These are phyloP conservation scores for Podospora anserina DNA, from an alignment of 495 filamentous ascomycete genomes.

Conservation along the genomic window DNA sequence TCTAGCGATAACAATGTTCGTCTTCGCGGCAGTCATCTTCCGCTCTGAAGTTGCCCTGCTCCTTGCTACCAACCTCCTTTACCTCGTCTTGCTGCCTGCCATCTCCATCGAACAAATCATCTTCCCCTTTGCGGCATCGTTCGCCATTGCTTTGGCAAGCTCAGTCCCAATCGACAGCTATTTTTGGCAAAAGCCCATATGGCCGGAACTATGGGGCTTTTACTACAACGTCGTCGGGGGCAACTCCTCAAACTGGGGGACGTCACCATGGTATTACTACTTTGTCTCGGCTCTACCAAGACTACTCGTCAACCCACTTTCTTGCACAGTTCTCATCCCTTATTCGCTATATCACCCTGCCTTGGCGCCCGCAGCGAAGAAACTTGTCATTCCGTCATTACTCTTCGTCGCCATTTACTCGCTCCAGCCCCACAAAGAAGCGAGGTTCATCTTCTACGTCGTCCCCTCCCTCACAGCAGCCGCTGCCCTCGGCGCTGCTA, in stretches of 20 bases:
- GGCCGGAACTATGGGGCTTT: slow-evolving; percentile 90
- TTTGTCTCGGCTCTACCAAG: slow-evolving; percentile 76
- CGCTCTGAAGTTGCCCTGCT: slow-evolving; percentile 87
- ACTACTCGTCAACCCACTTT: slow-evolving; percentile 75
- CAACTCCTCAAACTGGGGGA: slow-evolving; percentile 79
- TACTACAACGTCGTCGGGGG: slow-evolving; percentile 85
- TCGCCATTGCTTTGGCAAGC: slow-evolving; percentile 55
- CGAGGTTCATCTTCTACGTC: slow-evolving; percentile 89
- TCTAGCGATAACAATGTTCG: slow-evolving; percentile 67
- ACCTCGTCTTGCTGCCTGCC: slow-evolving; percentile 55
- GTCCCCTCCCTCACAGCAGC: slow-evolving; percentile 76
- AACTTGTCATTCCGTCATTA: slow-evolving; percentile 62
- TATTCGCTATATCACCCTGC: slow-evolving; percentile 55
- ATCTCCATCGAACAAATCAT: slow-evolving; percentile 60
- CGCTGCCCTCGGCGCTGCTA: slow-evolving; percentile 68
- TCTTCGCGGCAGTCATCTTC: slow-evolving; percentile 80
- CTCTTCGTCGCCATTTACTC: slow-evolving; percentile 78
- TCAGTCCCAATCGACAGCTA: slow-evolving; percentile 79
- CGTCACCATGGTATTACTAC: slow-evolving; percentile 80
- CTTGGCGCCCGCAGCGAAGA: slow-evolving; percentile 39
- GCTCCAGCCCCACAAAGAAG: slow-evolving; percentile 88
- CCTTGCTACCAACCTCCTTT: slow-evolving; percentile 55
- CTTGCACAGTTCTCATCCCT: slow-evolving; percentile 61
- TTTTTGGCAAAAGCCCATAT: slow-evolving; percentile 86
- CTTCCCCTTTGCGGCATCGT: slow-evolving; percentile 63